Evolutionary conservation across 768 basidiomycete genomes (phyloP).

Genomic region (Leucogyrophana mollusca): DNA sequence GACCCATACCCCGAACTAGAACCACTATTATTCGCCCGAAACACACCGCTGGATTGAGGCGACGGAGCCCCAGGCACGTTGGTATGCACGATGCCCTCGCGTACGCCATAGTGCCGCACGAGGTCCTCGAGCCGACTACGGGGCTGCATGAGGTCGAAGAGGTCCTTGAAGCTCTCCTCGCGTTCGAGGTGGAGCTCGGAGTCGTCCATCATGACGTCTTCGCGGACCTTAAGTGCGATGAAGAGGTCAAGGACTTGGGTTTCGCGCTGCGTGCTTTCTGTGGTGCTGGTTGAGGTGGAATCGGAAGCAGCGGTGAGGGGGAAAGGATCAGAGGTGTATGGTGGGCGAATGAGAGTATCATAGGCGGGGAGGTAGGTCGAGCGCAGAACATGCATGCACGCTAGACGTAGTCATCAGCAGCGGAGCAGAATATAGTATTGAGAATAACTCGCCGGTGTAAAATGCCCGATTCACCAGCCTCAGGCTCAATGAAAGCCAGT

Average conservation of each 20-base stretch:
- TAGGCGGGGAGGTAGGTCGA: constrained; percentile 74
- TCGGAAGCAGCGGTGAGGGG: constrained; percentile 37
- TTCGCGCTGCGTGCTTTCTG: constrained; percentile 64
- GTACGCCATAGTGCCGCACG: constrained; percentile 43
- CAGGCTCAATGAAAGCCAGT: constrained; percentile 66
- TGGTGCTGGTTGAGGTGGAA: constrained; percentile 17
- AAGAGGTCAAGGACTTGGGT: constrained; percentile 74
- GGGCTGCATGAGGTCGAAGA: constrained; percentile 78
- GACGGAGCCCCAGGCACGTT: constrained; percentile 5
- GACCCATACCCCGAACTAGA: constrained; percentile 5
- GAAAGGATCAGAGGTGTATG: constrained; percentile 81
- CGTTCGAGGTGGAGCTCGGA: constrained; percentile 72
- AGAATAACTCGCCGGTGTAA: constrained; percentile 54
- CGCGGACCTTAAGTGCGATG: constrained; percentile 75
- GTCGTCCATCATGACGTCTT: constrained; percentile 78
- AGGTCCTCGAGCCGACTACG: constrained; percentile 76
- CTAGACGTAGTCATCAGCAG: constrained; percentile 27
- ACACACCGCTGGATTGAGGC: not conserved
- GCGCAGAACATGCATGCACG: constrained; percentile 80
- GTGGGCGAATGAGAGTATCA: constrained; percentile 54
- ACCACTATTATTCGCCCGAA: constrained; percentile 1
- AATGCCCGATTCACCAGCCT: constrained; percentile 64
- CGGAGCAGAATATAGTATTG: not conserved
- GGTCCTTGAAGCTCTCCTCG: constrained; percentile 73
- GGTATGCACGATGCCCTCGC: constrained; percentile 33